Base-by-base conservation (phyloP, 805 yeast genomes). In the Komagataella mondaviorum region DNA sequence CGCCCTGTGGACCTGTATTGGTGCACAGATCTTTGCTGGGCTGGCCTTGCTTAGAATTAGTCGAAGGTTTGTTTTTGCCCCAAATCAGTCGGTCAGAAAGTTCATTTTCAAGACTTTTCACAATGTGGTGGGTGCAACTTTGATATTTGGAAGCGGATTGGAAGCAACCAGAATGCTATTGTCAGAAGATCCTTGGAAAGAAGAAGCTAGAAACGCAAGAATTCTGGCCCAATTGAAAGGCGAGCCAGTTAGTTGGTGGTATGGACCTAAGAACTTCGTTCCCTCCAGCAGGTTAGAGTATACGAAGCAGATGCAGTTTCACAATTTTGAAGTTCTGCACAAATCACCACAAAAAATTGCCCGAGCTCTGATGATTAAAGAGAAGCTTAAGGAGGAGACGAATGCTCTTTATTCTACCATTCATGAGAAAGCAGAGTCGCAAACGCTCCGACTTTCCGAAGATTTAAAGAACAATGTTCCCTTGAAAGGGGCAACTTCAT, bases 181-280 rank as follows among this genome's bases (percentile, higher is more conserved):
- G 10, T 69, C 73, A 1, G 61, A 63, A 52, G 75, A 71, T 51
- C 76, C 76, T 7, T 71, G 76, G 75, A 60, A 57, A 22, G 73
- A 68, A 16, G 76, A 73, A 56, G 73, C 76, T 2, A 57, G 54
- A 45, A 56, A 57, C 48, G 71, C 71, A 57, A 61, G 73, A 16
- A 56, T 57, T 14, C 49, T 67, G 51, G 75, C 76, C 23, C 56
- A 57, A 44, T 65, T 62, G 53, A 64, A 63, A 46, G 77, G 73
- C 36, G 70, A 63, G 48, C 61, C 58, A 12, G 72, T 75, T 12
- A 64, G 67, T 52, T 66, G 71, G 62, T 78, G 78, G 79, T 70
- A 63, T 55, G 83, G 83, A 0, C 80, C 80, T 10, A 63, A 63
- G 49, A 60, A 68, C 46, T 72, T 67, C 59, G 63, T 59, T 55